phyloP scores from a whole-genome alignment of 495 filamentous ascomycete genomes.

The Lepidopterella palustris region DNA sequence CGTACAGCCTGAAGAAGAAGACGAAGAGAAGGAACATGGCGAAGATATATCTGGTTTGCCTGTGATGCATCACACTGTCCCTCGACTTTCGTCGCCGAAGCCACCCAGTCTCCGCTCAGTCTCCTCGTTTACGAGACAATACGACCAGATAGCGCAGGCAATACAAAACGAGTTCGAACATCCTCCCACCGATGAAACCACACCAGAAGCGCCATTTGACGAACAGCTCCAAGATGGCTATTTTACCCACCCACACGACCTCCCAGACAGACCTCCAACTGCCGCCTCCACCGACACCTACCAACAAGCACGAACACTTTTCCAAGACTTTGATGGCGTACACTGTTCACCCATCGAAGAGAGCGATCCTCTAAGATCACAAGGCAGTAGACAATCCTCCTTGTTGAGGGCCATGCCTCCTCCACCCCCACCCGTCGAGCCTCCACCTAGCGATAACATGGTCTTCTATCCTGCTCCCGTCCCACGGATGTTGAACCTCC shows the following conservation, averaged over 20 bases:
- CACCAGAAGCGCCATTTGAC: background rate
- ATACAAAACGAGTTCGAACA: slow-evolving; percentile 23
- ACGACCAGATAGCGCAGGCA: slow-evolving; percentile 28
- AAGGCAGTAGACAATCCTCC: slow-evolving; percentile 35
- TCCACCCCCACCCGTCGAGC: slow-evolving; percentile 37
- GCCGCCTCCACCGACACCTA: slow-evolving; percentile 63
- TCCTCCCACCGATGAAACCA: background rate
- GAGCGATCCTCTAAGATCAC: slow-evolving; percentile 32
- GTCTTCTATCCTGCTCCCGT: slow-evolving; percentile 94
- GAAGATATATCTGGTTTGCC: slow-evolving; percentile 16
- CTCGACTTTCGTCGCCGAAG: slow-evolving; percentile 27
- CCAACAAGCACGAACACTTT: slow-evolving; percentile 60
- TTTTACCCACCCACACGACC: slow-evolving; percentile 5
- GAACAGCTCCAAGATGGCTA: background rate
- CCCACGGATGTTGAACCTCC: slow-evolving; percentile 85
- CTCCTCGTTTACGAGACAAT: slow-evolving; percentile 27
- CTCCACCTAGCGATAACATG: slow-evolving; percentile 65
- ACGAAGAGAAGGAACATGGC: background rate
- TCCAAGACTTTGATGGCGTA: slow-evolving; percentile 90
- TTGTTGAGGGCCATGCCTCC: slow-evolving; percentile 38
- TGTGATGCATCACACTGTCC: slow-evolving; percentile 7
- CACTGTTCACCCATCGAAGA: slow-evolving; percentile 54
- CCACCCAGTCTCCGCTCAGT: slow-evolving; percentile 34
- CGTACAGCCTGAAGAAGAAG: slow-evolving; percentile 15
- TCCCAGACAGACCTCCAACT: slow-evolving; percentile 38